Evolutionary conservation across 2,329 filamentous ascomycete genomes (phyloP), one percentile per base, ranked within the genome.

Genomic region (Trichoderma aggressivum): DNA sequence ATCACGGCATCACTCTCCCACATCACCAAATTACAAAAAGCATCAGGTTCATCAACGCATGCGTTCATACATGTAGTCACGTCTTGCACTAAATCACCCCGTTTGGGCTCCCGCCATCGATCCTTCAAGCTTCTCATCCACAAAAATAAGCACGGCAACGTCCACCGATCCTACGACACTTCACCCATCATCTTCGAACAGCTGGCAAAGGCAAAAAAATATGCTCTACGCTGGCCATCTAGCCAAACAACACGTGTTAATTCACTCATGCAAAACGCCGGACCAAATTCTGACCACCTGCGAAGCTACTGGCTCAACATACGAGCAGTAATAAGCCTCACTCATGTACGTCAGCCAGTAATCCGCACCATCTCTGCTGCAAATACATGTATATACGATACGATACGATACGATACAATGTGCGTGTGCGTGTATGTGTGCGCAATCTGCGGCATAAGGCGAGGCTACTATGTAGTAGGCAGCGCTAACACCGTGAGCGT

Each of bases 201-300:
- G 64, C 26, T 67, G 55, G 56, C 64, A 59, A 28, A 5, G 7
- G 21, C 5, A 3, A 28, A 28, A 28, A 16, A 24, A 43, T 7
- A 50, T 53, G 11, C 28, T 16, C 50, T 69, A 39, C 65, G 65
- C 65, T 69, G 56, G 65, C 56, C 36, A n/a, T 34, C 7, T 24
- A 6, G 39, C 39, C 18, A 24, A 14, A 43, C 36, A 30, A 59
- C 53, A 61, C 66, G 66, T 53, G 66, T 36, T 28, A 36, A 36
- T 34, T 36, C 56, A 60, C 55, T 47, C 53, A 53, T 53, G 66
- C 56, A 61, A 58, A 58, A 36, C 30, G 66, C 24, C 66, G 24
- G 43, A 53, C 66, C 66, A 34, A 69, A 53, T 61, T 61, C 66
- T 69, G 56, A 69, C 66, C 66, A 69, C 66, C 55, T 34, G 21